phyloP scores from a whole-genome alignment of 805 yeast species.

The Allodekkera sacchari region DNA sequence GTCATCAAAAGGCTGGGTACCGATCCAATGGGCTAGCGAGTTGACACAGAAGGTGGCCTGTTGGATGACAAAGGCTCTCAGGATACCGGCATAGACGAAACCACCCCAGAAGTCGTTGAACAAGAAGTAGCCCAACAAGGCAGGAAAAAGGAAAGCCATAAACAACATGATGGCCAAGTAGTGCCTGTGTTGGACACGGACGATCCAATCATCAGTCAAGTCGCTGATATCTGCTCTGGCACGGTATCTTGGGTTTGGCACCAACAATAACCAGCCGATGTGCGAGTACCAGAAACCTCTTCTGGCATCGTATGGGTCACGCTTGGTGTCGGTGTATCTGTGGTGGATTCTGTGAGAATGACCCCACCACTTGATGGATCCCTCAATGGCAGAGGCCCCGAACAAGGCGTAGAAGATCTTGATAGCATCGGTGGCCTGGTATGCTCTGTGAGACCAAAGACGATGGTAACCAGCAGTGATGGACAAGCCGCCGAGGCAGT shows the following conservation, averaged over 20 bases:
- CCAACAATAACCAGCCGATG: constrained; percentile 77
- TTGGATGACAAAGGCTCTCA: constrained; percentile 63
- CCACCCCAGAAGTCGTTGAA: constrained; percentile 67
- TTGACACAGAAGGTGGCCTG: constrained; percentile 84
- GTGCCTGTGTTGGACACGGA: constrained; percentile 75
- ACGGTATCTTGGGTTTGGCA: constrained; percentile 73
- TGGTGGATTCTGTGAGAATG: constrained; percentile 82
- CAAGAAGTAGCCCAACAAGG: constrained; percentile 42
- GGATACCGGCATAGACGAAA: constrained; percentile 64
- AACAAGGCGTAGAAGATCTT: constrained; percentile 62
- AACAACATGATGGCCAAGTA: constrained; percentile 54
- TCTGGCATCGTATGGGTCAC: constrained; percentile 86
- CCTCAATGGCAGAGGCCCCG: constrained; percentile 79
- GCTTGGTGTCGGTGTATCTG: constrained; percentile 72
- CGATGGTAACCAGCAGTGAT: constrained; percentile 84
- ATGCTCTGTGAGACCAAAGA: constrained; percentile 70
- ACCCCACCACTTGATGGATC: constrained; percentile 86
- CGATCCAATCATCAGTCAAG: constrained; percentile 71
- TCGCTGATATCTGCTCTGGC: constrained; percentile 80
- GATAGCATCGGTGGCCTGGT: constrained; percentile 52
- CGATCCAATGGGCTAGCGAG: constrained; percentile 82
- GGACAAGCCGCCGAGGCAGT: constrained; percentile 57
- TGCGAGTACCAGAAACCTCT: constrained; percentile 78
- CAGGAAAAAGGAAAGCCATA: constrained; percentile 56
- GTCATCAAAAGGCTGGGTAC: constrained; percentile 80